Evolutionary conservation across 2,329 filamentous ascomycete genomes (phyloP), one percentile per base, ranked within the genome.

Genomic region (Neofusicoccum cordaticola): DNA sequence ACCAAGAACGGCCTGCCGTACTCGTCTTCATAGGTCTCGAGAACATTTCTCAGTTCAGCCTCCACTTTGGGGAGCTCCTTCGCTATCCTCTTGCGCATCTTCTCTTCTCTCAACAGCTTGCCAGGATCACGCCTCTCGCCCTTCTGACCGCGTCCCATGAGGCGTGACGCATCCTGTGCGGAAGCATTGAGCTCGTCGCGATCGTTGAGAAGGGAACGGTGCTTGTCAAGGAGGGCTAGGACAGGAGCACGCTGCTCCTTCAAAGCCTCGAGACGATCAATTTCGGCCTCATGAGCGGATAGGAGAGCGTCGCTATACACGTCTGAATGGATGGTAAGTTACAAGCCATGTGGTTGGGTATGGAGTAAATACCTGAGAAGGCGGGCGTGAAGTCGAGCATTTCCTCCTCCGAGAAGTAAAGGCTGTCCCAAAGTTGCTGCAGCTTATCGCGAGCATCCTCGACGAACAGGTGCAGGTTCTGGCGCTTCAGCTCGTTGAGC

Each of bases 341-440:
- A 27, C 9, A 22, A 47, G n/a, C 19, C 15, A 39, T 0, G 22
- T 2, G 2, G 3, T 42, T 11, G 15, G 2, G 12, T 15, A 34
- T 15, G 27, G n/a, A 39, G 56, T 27, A 65, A 72, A 60, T 66
- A 77, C 75, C 75, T 51, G 93, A 96, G 75, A 98, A 98, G 47
- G 93, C 95, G 0, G 96, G 95, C 0, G 93, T 95, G 71, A 99
- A 99, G 70, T 97, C 93, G 64, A 98, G 86, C 93, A 98, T 98
- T 80, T 99, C 95, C 72, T 99, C 95, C 75, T 99, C 95, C 0
- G 92, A 97, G 74, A 96, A 93, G 81, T 95, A 98, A 1, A 99
- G 81, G 0, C 87, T 84, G 74, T 99, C 95, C 95, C 96, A 99
- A 0, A 99, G 86, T 73, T 96, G 93, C 77, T 98, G 94, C 11